phyloP scores from a whole-genome alignment of 208 protist species.

The Naegleria fowleri region DNA sequence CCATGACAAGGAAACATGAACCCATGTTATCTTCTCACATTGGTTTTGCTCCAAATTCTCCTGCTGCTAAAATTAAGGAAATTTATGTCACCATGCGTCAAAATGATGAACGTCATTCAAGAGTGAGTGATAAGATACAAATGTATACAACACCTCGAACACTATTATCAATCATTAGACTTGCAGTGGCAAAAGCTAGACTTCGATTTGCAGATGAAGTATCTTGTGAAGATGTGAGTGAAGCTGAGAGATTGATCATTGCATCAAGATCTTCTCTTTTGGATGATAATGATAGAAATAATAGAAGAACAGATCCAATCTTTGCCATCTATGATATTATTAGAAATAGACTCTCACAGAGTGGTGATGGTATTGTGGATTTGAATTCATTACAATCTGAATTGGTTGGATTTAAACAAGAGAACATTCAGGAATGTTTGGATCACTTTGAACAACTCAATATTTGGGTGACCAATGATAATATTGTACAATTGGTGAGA shows the following conservation, averaged over 20 bases:
- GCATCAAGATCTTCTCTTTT: background rate
- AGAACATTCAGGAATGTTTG: background rate
- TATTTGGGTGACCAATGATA: slow-evolving; percentile 12
- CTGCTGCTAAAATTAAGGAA: background rate
- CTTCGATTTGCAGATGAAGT: slow-evolving; percentile 13
- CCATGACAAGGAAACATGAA: background rate
- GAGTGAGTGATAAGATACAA: background rate
- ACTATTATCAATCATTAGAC: background rate
- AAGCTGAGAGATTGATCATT: background rate
- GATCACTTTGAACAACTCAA: background rate
- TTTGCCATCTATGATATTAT: slow-evolving; percentile 2
- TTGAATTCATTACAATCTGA: background rate
- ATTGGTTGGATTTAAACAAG: background rate
- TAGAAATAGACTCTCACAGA: background rate
- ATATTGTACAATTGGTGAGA: background rate
- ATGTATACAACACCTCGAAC: slow-evolving; percentile 25
- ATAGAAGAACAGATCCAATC: slow-evolving; percentile 3
- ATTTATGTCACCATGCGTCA: background rate
- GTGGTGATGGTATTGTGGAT: background rate
- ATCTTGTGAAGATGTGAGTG: background rate
- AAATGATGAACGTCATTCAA: background rate
- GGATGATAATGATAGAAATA: background rate
- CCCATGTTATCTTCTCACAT: background rate
- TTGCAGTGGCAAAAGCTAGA: background rate
- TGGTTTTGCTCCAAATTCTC: background rate